A percentile compares a stretch with the other conserved stretches of the same genome.
Evolutionary conservation across 495 filamentous ascomycete genomes (phyloP).

Genomic region (Daldinia caldariorum): DNA sequence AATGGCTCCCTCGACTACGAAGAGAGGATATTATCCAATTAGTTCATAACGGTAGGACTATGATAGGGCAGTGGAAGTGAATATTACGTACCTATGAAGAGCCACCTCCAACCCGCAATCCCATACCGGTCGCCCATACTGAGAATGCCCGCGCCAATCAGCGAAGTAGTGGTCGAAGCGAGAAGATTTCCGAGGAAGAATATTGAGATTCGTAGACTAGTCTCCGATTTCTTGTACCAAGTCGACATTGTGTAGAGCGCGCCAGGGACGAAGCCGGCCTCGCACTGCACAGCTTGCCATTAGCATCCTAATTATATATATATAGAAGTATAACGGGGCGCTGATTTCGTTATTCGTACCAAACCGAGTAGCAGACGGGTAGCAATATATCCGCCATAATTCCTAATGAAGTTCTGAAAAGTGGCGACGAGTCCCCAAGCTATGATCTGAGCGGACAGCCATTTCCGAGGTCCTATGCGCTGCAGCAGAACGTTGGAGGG

Average conservation of each 20-base stretch:
- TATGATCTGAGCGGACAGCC: conserved; percentile 66
- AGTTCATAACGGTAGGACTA: background rate
- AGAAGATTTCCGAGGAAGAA: conserved; percentile 66
- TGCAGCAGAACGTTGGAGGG: conserved; percentile 67
- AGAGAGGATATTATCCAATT: conserved; percentile 20
- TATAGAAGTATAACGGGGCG: background rate
- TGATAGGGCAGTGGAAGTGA: background rate
- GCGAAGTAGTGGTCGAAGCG: conserved; percentile 61
- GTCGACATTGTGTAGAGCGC: conserved; percentile 67
- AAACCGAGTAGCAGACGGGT: conserved; percentile 67
- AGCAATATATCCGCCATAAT: conserved; percentile 59
- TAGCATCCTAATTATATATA: conserved; percentile 5
- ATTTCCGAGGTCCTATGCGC: conserved; percentile 61
- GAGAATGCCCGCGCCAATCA: conserved; percentile 63
- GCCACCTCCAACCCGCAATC: conserved; percentile 69
- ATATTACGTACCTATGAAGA: conserved; percentile 59
- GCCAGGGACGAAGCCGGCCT: conserved; percentile 69
- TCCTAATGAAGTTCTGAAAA: conserved; percentile 67
- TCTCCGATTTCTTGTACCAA: conserved; percentile 69
- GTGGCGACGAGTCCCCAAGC: conserved; percentile 69
- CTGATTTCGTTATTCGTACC: conserved; percentile 8
- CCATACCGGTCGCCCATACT: conserved; percentile 60
- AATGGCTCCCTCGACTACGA: conserved; percentile 60
- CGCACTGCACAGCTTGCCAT: conserved; percentile 46
- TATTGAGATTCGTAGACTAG: conserved; percentile 61